These are phyloP conservation scores for Cymodocea nodosa DNA, from an alignment of 116 monocot species.

Conservation along the genomic window DNA sequence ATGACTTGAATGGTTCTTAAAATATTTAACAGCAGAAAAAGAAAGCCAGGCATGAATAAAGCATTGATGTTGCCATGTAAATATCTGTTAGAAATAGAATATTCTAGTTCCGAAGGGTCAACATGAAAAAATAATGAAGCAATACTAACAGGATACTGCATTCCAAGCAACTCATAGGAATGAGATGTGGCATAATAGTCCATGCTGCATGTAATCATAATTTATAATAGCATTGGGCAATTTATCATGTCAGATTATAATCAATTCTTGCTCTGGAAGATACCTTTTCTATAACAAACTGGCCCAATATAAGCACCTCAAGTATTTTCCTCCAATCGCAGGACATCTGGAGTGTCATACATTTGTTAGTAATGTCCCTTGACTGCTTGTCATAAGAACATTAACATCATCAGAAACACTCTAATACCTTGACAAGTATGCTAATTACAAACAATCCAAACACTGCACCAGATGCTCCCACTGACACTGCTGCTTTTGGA, in stretches of 20 bases:
- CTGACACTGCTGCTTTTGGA: constrained; percentile 61
- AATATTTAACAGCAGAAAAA: too few relatives aligned
- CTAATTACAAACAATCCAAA: constrained; percentile 95
- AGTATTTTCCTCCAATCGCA: constrained; percentile 98
- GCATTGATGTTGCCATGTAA: too few relatives aligned
- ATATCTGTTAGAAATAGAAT: too few relatives aligned
- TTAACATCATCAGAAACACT: neutral
- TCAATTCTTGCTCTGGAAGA: neutral
- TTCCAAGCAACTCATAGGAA: too few relatives aligned
- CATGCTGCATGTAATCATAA: too few relatives aligned
- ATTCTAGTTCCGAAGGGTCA: too few relatives aligned
- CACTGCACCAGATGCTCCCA: constrained; percentile 97
- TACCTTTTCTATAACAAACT: constrained; percentile 95
- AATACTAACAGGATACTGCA: too few relatives aligned
- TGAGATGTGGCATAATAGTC: too few relatives aligned
- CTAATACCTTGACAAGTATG: constrained; percentile 81
- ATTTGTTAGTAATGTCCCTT: neutral
- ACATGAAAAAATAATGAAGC: too few relatives aligned
- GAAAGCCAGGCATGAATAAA: too few relatives aligned
- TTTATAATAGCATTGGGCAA: too few relatives aligned
- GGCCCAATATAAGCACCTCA: constrained; percentile 93
- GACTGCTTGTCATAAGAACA: neutral
- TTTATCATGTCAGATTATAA: neutral
- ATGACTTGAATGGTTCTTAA: too few relatives aligned
- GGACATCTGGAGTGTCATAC: constrained; percentile 52